A percentile compares a stretch with the other conserved stretches of the same genome.
Conservation (phyloP, 208 protist genomes). For the Spongospora subterranea region DNA sequence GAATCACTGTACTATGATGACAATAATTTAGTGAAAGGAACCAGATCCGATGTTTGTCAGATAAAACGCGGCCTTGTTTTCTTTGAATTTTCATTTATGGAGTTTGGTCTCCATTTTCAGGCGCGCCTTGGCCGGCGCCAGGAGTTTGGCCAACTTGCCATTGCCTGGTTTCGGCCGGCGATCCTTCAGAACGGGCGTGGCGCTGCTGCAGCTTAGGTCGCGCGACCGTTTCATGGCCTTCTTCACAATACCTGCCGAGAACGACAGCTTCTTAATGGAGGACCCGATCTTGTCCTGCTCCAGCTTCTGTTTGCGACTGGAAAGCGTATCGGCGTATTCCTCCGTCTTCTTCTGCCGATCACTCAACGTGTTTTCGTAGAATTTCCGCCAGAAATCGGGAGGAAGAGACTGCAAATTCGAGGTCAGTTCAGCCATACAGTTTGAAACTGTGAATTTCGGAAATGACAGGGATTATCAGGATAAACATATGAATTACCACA, state of each 20-base stretch:
- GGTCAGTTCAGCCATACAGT: too few relatives aligned
- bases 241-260: neutral
- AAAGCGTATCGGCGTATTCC: neutral
- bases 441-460: too few relatives aligned
- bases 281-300: neutral
- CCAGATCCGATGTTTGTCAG: too few relatives aligned
- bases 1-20: too few relatives aligned
- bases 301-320: neutral
- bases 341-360: neutral
- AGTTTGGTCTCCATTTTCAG: conserved; percentile 40
- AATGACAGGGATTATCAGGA: too few relatives aligned
- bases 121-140: neutral
- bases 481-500: too few relatives aligned
- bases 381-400: neutral
- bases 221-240: neutral
- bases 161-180: too few relatives aligned
- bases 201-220: too few relatives aligned
- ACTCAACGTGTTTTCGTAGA: neutral
- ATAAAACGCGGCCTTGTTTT: too few relatives aligned
- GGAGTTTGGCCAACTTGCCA: neutral
- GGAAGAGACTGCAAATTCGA: neutral
- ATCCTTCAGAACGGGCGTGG: neutral
- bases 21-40: too few relatives aligned
- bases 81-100: neutral
- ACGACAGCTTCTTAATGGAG: neutral